A percentile compares a stretch with the other conserved stretches of the same genome.
These are phyloP conservation scores for Calonectria naviculata DNA, from an alignment of 2,329 filamentous ascomycete genomes.

Conservation along the genomic window DNA sequence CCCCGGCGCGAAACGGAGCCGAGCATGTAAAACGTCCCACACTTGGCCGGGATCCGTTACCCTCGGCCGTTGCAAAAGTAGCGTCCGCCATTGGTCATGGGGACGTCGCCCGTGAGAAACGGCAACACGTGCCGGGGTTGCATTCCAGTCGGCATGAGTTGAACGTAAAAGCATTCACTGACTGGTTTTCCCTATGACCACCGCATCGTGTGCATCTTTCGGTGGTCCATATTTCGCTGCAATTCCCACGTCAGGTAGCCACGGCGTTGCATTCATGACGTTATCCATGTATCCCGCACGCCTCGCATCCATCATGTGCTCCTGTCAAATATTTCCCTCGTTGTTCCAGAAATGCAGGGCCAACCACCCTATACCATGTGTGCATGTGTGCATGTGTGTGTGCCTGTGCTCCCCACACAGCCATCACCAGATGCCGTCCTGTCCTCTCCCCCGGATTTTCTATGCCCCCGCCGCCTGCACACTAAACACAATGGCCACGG, in stretches of 20 bases:
- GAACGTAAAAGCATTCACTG: not conserved
- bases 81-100: not conserved
- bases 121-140: not conserved
- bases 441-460: slow-evolving; percentile 10
- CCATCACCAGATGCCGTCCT: not conserved
- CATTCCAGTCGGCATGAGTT: not conserved
- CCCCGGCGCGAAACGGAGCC: slow-evolving; percentile 2
- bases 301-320: slow-evolving; percentile 3
- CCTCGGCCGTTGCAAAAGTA: not conserved
- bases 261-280: slow-evolving; percentile 1
- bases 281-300: not conserved
- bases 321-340: not conserved
- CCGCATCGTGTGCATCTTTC: too few species aligned
- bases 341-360: not conserved
- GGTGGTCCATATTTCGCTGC: not conserved
- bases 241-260: not conserved
- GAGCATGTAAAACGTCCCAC: not conserved
- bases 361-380: slow-evolving; percentile 6
- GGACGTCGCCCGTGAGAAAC: not conserved
- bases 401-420: too few species aligned
- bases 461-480: slow-evolving; percentile 1
- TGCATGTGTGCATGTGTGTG: too few species aligned
- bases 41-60: not conserved
- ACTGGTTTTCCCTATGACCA: too few species aligned
- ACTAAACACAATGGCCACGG: not conserved